A percentile compares a stretch with the other conserved stretches of the same genome.
Evolutionary conservation across 371 early-diverging fungal genomes (phyloP).

Genomic region (Choanephora cucurbitarum): DNA sequence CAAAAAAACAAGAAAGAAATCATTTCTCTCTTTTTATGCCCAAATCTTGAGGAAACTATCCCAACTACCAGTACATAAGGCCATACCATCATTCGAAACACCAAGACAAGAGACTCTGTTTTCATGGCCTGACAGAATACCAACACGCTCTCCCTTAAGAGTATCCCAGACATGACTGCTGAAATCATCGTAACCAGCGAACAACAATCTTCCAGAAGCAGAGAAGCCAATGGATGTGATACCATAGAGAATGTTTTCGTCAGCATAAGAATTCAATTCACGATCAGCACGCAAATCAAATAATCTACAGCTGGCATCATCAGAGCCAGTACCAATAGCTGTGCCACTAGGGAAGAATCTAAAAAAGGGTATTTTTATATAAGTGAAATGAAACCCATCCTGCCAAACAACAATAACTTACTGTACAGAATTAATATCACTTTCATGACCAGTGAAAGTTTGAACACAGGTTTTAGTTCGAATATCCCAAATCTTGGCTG

Average conservation of each 20-base stretch:
- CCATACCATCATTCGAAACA: conserved; percentile 95
- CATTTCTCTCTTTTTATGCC: conserved; percentile 12
- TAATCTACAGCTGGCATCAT: conserved; percentile 95
- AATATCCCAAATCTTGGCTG: conserved; percentile 98
- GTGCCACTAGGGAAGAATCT: conserved; percentile 96
- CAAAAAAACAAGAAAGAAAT: no score
- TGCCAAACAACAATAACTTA: conserved; percentile 19
- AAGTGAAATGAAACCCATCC: no score
- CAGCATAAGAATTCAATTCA: conserved; percentile 93
- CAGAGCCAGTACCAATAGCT: conserved; percentile 96
- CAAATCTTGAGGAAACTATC: conserved; percentile 87
- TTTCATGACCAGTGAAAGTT: conserved; percentile 96
- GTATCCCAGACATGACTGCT: conserved; percentile 99
- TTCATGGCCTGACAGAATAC: conserved; percentile 92
- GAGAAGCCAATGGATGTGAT: conserved; percentile 97
- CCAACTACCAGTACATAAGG: conserved; percentile 97
- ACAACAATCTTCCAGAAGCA: conserved; percentile 90
- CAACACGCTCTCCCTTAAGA: conserved; percentile 92
- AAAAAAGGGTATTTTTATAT: conserved; percentile 1
- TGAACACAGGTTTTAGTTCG: conserved; percentile 93
- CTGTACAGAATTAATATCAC: conserved; percentile 97
- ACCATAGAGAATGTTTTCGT: conserved; percentile 94
- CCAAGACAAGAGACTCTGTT: conserved; percentile 97
- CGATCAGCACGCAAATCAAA: conserved; percentile 97
- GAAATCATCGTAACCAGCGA: conserved; percentile 98